Base-by-base conservation (phyloP, 805 yeast species). In the Ogataea trehalophila region DNA sequence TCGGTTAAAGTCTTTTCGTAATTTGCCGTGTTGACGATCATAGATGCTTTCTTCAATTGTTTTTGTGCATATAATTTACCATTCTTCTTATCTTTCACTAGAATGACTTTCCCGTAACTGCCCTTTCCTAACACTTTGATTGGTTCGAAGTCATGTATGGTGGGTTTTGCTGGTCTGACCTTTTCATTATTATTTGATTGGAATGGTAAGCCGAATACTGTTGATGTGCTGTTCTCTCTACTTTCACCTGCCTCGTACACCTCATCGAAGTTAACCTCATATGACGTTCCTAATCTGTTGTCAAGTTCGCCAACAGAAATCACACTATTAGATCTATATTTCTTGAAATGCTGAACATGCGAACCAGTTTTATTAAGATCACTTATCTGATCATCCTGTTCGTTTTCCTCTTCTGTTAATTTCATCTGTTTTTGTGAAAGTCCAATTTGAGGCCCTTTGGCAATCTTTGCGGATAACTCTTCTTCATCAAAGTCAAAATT, bases 61-160 rank as follows among this genome's bases (percentile, higher is more conserved):
- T 89, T 89, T 72, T 87, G 94, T 0, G 97, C 97, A 66, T 79
- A 90, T 11, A 89, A 66, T 54, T 77, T 76, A 0, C 83, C 83
- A 0, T 87, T 77, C 20, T 67, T 52, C 44, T 64, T 71, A 60
- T 89, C 90, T 42, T 80, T 78, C 1, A 89, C 96, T 20, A 89
- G 68, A 8, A 87, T 68, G 3, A 89, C 97, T 61, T 87, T 88
- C 4, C 97, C 96, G 56, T 86, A 89, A 2, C 96, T 89, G 3
- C 97, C 97, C 44, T 82, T 77, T 0, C 97, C 97, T 6, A 89
- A 70, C 0, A 88, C 94, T 54, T 80, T 84, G 6, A 90, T 65
- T 2, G 87, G 85, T 55, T 77, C 81, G 58, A 90, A 89, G 60
- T 89, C 95, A n/a, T 59, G 56, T 22, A 67, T 59, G 0, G 44